Conservation (phyloP, 176 grass and related monocot species). For the bread wheat (Triticum aestivum) region DNA sequence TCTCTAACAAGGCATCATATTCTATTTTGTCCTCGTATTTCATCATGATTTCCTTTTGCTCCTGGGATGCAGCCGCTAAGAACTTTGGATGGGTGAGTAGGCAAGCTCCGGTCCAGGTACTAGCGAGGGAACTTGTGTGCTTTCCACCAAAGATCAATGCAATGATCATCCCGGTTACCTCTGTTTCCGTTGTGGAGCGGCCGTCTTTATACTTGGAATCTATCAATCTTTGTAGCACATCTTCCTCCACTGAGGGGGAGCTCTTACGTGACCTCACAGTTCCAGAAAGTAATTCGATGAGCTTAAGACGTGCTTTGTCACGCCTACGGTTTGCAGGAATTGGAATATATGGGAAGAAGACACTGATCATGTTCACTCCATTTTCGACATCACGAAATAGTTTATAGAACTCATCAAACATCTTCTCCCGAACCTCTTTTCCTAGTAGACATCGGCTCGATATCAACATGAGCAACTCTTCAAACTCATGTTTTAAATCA, state of each 20-base stretch:
- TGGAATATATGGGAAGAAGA: conserved; percentile 56
- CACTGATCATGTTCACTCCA: conserved; percentile 28
- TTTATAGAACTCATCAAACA: conserved; percentile 36
- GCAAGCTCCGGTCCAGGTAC: conserved; percentile 42
- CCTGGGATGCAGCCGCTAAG: conserved; percentile 27
- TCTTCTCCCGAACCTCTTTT: conserved; percentile 45
- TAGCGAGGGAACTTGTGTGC: conserved; percentile 35
- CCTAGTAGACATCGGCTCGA: conserved; percentile 55
- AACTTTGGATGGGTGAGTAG: conserved; percentile 24
- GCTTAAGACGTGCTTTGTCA: conserved; percentile 35
- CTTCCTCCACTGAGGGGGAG: conserved; percentile 11
- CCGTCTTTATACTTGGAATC: conserved; percentile 52
- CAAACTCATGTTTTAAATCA: conserved; percentile 41
- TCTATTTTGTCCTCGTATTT: neutral
- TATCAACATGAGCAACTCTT: conserved; percentile 44
- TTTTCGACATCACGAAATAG: conserved; percentile 34
- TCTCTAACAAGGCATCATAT: neutral
- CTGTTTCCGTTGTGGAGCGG: conserved; percentile 12
- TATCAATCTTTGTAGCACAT: conserved; percentile 50
- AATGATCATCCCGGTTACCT: conserved; percentile 37
- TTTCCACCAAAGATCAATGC: conserved; percentile 42
- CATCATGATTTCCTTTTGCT: conserved; percentile 39
- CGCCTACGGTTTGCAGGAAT: neutral
- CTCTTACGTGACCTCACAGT: conserved; percentile 44
- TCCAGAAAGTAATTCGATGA: conserved; percentile 34